Evolutionary conservation across 306 rosid genomes (phyloP).

Genomic region (Clitoria ternatea): DNA sequence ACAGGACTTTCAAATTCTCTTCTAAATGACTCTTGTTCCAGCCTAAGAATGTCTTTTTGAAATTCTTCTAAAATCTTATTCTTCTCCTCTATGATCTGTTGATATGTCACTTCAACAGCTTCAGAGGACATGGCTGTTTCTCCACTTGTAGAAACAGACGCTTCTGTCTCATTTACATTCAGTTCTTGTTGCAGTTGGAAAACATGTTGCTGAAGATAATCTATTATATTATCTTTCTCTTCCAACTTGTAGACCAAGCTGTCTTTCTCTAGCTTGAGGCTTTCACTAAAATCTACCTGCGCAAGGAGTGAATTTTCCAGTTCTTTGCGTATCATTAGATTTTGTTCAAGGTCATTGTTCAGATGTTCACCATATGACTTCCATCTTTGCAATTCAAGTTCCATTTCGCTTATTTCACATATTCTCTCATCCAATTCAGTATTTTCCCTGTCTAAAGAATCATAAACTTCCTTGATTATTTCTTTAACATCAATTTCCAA

Average conservation of each 20-base stretch:
- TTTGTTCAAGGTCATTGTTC: slow-evolving; percentile 50
- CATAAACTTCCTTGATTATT: slow-evolving; percentile 32
- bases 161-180: slow-evolving; percentile 32
- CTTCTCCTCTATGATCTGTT: slow-evolving; percentile 37
- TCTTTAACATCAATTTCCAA: slow-evolving; percentile 22
- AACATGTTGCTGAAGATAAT: slow-evolving; percentile 42
- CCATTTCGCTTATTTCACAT: slow-evolving; percentile 51
- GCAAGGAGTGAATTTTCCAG: slow-evolving; percentile 75
- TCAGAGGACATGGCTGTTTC: slow-evolving; percentile 5
- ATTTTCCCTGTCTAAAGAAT: slow-evolving; percentile 40
- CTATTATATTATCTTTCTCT: slow-evolving; percentile 39
- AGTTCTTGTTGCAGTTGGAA: slow-evolving; percentile 43
- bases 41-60: slow-evolving; percentile 40
- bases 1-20: slow-evolving; percentile 48
- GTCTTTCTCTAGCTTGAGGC: slow-evolving; percentile 49
- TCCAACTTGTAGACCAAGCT: slow-evolving; percentile 34
- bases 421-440: slow-evolving; percentile 44
- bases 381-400: slow-evolving; percentile 63
- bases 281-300: slow-evolving; percentile 52
- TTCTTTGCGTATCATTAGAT: slow-evolving; percentile 38
- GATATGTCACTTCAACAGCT: slow-evolving; percentile 13
- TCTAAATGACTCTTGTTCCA: slow-evolving; percentile 50
- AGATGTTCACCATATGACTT: slow-evolving; percentile 44
- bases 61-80: slow-evolving; percentile 50
- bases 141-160: slow-evolving; percentile 19